Evolutionary conservation across 495 filamentous ascomycete species (phyloP).

Genomic region (Acidomyces sp.): DNA sequence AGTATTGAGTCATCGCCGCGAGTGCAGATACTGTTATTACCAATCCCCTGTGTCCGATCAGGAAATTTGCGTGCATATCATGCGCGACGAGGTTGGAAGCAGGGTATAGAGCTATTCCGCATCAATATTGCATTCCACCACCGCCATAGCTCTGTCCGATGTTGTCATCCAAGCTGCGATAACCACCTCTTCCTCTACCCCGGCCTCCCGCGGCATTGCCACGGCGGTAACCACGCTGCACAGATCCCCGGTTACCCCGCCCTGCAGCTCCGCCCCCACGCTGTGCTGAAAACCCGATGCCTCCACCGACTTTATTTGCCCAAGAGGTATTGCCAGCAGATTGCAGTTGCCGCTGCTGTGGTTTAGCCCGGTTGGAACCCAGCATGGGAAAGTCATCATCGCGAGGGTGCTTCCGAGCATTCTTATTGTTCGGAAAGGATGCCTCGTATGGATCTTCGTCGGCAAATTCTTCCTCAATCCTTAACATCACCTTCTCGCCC

Average conservation of each 20-base stretch:
- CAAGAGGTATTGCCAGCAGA: background rate
- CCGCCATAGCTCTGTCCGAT: slow-evolving; percentile 10
- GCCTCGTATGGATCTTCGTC: slow-evolving; percentile 46
- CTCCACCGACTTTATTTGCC: slow-evolving; percentile 9
- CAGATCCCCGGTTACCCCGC: slow-evolving; percentile 12
- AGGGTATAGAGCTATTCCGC: no score
- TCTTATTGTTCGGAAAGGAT: slow-evolving; percentile 39
- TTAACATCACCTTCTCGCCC: slow-evolving; percentile 71
- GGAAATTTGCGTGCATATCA: no score
- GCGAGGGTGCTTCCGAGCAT: slow-evolving; percentile 42
- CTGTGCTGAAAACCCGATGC: slow-evolving; percentile 9
- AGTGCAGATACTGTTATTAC: no score
- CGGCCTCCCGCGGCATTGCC: slow-evolving; percentile 12
- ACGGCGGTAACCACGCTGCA: slow-evolving; percentile 1
- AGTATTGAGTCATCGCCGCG: no score
- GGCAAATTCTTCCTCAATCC: slow-evolving; percentile 56
- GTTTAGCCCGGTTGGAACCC: slow-evolving; percentile 8
- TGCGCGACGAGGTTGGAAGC: no score
- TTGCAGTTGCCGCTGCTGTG: slow-evolving; percentile 3
- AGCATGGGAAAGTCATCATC: slow-evolving; percentile 36
- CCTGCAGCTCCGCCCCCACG: slow-evolving; percentile 13
- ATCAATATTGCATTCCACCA: slow-evolving; percentile 20
- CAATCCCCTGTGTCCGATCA: no score
- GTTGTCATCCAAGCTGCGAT: slow-evolving; percentile 15
- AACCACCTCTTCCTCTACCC: slow-evolving; percentile 12